phyloP scores from a whole-genome alignment of 495 filamentous ascomycete genomes.

The Tuber brumale region DNA sequence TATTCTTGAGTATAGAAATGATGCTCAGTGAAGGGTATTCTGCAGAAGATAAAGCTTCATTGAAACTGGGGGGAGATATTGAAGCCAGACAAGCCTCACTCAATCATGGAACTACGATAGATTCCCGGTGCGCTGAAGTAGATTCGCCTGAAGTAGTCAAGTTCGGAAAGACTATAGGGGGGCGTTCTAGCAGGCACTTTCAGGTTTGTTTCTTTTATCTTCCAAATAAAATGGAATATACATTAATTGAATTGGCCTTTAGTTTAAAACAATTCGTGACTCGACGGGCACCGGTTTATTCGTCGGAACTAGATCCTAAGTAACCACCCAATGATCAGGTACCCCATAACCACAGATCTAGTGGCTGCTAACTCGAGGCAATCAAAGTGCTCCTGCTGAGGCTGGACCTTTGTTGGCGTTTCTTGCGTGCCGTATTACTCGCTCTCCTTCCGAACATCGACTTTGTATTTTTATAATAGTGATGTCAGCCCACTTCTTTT shows the following conservation, averaged over 20 bases:
- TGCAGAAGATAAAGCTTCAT: not conserved
- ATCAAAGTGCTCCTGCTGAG: conserved; percentile 50
- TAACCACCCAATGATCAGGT: not conserved
- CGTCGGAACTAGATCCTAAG: conserved; percentile 54
- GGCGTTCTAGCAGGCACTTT: not conserved
- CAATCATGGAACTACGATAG: not conserved
- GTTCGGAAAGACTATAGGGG: not conserved
- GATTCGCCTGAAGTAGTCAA: not conserved
- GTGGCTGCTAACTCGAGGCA: not conserved
- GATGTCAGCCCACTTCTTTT: conserved; percentile 59
- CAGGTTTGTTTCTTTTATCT: not conserved
- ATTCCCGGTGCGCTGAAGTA: not conserved
- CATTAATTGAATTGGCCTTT: conserved; percentile 42
- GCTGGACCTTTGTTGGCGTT: conserved; percentile 62
- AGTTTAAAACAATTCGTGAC: conserved; percentile 62
- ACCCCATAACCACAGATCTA: not conserved
- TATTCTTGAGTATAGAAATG: not conserved
- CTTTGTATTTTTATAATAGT: conserved; percentile 19
- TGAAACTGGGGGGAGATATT: not conserved
- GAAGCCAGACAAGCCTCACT: not conserved
- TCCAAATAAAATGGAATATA: not conserved
- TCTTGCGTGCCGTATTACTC: conserved; percentile 54
- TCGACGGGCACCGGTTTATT: conserved; percentile 73
- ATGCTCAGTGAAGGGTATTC: not conserved
- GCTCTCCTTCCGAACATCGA: conserved; percentile 42